These are phyloP conservation scores for Jaminaea rosea DNA, from an alignment of 1,284 basidiomycete genomes.

Conservation along the genomic window DNA sequence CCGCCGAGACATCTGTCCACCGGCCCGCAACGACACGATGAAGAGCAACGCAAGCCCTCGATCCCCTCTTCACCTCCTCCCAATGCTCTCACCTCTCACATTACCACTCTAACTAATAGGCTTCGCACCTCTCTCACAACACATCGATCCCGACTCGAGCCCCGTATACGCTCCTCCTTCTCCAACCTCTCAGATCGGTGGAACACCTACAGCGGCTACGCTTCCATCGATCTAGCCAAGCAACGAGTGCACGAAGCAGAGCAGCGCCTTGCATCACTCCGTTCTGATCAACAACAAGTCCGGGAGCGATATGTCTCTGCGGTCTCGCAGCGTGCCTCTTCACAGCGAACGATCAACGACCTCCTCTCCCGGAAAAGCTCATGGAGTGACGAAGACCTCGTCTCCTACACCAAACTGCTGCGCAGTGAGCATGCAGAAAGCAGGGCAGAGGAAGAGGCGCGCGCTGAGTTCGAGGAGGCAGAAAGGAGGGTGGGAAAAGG, in stretches of 20 bases:
- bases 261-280: slow-evolving; percentile 10
- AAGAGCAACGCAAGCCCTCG: no score
- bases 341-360: slow-evolving; percentile 38
- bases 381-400: slow-evolving; percentile 36
- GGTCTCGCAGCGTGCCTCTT: slow-evolving; percentile 18
- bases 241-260: slow-evolving; percentile 9
- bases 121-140: neutral
- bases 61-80: no score
- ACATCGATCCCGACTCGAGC: neutral
- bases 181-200: neutral
- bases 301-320: slow-evolving; percentile 24
- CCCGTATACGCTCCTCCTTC: neutral
- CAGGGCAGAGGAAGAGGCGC: slow-evolving; percentile 20
- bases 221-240: neutral
- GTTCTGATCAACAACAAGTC: slow-evolving; percentile 12
- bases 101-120: no score
- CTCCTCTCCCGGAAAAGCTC: slow-evolving; percentile 31
- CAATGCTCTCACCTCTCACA: no score
- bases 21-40: no score
- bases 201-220: neutral
- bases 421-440: slow-evolving; percentile 30
- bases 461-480: slow-evolving; percentile 22
- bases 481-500: slow-evolving; percentile 24
- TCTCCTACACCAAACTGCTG: slow-evolving; percentile 33
- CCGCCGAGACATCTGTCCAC: no score